Base-by-base conservation (phyloP, 345 rosid species). In the Hibiscus mutabilis region DNA sequence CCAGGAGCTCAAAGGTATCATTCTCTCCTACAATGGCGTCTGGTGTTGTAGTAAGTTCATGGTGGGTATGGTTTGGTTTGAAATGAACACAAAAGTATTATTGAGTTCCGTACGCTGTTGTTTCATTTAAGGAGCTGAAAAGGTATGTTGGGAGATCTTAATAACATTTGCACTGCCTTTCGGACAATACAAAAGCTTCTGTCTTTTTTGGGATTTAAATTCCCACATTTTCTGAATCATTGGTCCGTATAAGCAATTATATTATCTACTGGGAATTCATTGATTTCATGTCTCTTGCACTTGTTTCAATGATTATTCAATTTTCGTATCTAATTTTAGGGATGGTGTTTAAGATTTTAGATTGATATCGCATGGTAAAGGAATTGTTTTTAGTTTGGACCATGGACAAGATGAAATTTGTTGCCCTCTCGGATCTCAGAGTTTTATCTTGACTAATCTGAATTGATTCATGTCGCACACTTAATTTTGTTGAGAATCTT, bases 1-100 rank as follows among this genome's bases (percentile, higher is more conserved):
- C 98, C 29, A 77, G 88, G 24, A 85, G 86, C 68, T 90, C 91
- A 57, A 93, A 86, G 97, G 98, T 92, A 61, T 7, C 6, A 42
- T 6, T 6, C 35, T 18, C 3, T 9, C 53, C 13, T 42, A 42
- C 10, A 19, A 40, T 12, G 52, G 68, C 1, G 18, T 40, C 10
- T 64, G n/a, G 22, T 3, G 3, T 21, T 63, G 29, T 42, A 62
- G 67, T 18, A 53, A 52, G 64, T 6, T 65, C 11, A 65, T 65
- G 35, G 11, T 42, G 21, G 11, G 24, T 65, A 21, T 42, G 52
- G 18, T 42, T 65, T 65, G 6, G 69, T 0, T 15, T 66, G 7
- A 66, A 46, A 46, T 14, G 21, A 12, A 66, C 46, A 42, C 46
- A 0, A 42, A 13, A 24, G 13, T 22, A 66, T 66, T 66, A 44